Percentiles rank a stretch among this genome's conserved stretches.
phyloP scores from a whole-genome alignment of 2,329 filamentous ascomycete species.

The Xylaria sp. region DNA sequence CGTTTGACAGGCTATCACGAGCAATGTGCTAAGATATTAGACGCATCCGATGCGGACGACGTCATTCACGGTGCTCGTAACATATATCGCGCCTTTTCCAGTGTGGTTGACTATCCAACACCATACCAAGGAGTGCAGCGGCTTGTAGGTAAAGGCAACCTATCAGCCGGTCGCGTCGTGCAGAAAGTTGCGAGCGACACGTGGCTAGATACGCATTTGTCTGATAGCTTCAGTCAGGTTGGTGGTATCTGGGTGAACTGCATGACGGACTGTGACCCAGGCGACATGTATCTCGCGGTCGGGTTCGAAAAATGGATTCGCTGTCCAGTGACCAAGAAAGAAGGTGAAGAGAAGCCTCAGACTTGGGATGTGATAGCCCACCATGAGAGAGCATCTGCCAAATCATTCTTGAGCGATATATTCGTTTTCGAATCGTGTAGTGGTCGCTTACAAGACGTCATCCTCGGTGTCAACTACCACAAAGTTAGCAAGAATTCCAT shows the following conservation, averaged over 20 bases:
- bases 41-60: background rate
- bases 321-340: too few species aligned
- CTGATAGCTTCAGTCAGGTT: slow-evolving; percentile 45
- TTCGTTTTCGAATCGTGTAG: too few species aligned
- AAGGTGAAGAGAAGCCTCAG: too few species aligned
- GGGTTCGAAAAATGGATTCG: slow-evolving; percentile 42
- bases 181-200: background rate
- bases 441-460: too few species aligned
- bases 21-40: background rate
- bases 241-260: slow-evolving; percentile 46
- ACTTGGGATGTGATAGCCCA: too few species aligned
- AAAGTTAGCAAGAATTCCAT: too few species aligned
- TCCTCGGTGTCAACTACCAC: too few species aligned
- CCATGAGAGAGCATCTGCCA: too few species aligned
- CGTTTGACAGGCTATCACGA: background rate
- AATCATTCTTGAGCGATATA: too few species aligned
- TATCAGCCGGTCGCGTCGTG: slow-evolving; percentile 41
- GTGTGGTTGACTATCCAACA: slow-evolving; percentile 45
- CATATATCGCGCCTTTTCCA: slow-evolving; percentile 46
- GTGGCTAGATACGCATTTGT: slow-evolving; percentile 30
- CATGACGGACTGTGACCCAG: slow-evolving; percentile 38
- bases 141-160: slow-evolving; percentile 37
- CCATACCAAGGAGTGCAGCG: slow-evolving; percentile 43
- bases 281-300: slow-evolving; percentile 43
- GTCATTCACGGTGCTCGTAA: slow-evolving; percentile 23